These are phyloP conservation scores for Trichoderma koningiopsis DNA, from an alignment of 2,329 filamentous ascomycete genomes.

Conservation along the genomic window DNA sequence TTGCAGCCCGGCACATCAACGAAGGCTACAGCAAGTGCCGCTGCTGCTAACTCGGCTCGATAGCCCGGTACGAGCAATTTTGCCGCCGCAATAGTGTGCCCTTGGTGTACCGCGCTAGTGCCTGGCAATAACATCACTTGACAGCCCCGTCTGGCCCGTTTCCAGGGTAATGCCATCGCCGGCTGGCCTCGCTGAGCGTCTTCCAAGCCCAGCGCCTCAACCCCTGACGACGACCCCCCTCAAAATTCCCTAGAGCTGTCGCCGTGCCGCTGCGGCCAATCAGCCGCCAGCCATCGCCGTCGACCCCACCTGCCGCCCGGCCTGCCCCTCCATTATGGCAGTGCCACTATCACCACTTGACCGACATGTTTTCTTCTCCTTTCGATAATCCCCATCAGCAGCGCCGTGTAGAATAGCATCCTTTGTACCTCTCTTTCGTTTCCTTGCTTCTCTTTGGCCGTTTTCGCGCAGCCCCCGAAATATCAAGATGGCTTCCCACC, in stretches of 20 bases:
- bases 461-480: not conserved
- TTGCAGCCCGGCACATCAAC: not conserved
- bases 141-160: not conserved
- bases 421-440: not conserved
- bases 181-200: not conserved
- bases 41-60: slow-evolving; percentile 17
- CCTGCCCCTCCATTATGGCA: slow-evolving; percentile 24
- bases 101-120: slow-evolving; percentile 22
- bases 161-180: not conserved
- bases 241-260: not conserved
- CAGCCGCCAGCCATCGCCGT: slow-evolving; percentile 5
- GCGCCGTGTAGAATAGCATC: slow-evolving; percentile 9
- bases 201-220: not conserved
- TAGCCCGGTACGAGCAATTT: slow-evolving; percentile 19
- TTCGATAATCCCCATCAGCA: slow-evolving; percentile 16
- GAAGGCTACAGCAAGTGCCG: not conserved
- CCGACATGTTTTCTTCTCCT: slow-evolving; percentile 22
- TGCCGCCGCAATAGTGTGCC: not conserved
- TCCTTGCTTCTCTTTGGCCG: slow-evolving; percentile 17
- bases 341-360: slow-evolving; percentile 21
- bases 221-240: slow-evolving; percentile 7
- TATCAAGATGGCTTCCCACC: slow-evolving; percentile 62
- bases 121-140: slow-evolving; percentile 19
- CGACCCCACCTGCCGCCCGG: slow-evolving; percentile 23
- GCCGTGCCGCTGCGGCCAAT: slow-evolving; percentile 18